These are phyloP conservation scores for Xylaria venustula DNA, from an alignment of 495 filamentous ascomycete species.

Conservation along the genomic window DNA sequence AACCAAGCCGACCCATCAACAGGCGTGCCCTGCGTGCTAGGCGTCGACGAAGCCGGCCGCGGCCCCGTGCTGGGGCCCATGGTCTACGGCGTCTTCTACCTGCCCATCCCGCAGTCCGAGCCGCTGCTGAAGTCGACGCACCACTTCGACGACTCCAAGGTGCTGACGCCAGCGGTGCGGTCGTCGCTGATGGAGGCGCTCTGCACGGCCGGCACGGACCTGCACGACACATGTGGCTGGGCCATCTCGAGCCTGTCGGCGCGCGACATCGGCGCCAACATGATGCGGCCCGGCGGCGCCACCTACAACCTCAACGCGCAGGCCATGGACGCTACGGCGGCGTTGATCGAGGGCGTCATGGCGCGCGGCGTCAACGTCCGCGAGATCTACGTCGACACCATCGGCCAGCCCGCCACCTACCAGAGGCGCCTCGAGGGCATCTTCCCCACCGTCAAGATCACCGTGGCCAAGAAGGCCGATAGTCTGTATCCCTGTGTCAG, in stretches of 20 bases:
- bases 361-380: conserved; percentile 71
- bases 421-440: conserved; percentile 79
- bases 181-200: conserved; percentile 72
- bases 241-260: conserved; percentile 79
- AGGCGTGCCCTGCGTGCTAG: conserved; percentile 51
- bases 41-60: conserved; percentile 93
- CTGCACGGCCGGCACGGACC: conserved; percentile 63
- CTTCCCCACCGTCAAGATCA: conserved; percentile 78
- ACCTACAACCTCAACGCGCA: conserved; percentile 96
- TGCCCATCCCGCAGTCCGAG: conserved; percentile 65
- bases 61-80: conserved; percentile 95
- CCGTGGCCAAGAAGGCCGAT: conserved; percentile 95
- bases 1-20: conserved; percentile 17
- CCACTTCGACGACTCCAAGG: conserved; percentile 91
- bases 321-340: conserved; percentile 92
- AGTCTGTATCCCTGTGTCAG: conserved; percentile 89
- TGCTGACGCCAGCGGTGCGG: conserved; percentile 70
- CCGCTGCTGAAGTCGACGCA: conserved; percentile 72
- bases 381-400: conserved; percentile 94
- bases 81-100: conserved; percentile 92
- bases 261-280: conserved; percentile 75
- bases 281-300: conserved; percentile 63
- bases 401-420: conserved; percentile 78
- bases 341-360: conserved; percentile 73
- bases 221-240: conserved; percentile 74